A percentile compares a stretch with the other conserved stretches of the same genome.
Evolutionary conservation across 2,329 filamentous ascomycete genomes (phyloP).

Genomic region (Curvularia verruculosa): DNA sequence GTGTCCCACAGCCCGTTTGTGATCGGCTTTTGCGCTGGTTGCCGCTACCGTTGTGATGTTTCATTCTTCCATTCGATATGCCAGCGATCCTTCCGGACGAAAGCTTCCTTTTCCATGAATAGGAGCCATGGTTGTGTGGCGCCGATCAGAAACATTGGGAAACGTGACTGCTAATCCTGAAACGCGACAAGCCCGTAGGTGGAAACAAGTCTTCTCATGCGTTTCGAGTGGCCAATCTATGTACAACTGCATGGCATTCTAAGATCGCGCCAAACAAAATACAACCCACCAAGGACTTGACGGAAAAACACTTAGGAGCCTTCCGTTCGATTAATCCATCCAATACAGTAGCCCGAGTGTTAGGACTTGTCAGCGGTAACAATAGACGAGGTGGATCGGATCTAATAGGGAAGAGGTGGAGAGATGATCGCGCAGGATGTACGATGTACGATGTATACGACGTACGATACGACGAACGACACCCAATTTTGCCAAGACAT

Average conservation of each 20-base stretch:
- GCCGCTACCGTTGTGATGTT: background rate
- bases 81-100: no score
- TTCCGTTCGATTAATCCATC: background rate
- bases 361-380: no score
- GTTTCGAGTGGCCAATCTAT: background rate
- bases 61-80: background rate
- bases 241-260: background rate
- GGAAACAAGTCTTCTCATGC: background rate
- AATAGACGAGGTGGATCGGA: background rate
- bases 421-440: background rate
- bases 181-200: background rate
- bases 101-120: background rate
- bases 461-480: background rate
- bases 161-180: background rate
- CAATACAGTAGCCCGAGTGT: background rate
- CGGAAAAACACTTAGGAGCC: background rate
- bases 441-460: background rate
- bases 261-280: background rate
- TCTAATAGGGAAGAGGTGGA: background rate
- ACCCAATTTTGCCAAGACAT: constrained; percentile 6
- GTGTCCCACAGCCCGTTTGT: background rate
- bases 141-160: background rate
- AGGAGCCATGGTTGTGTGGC: background rate
- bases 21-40: background rate
- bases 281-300: background rate